Base-by-base conservation (phyloP, 177 flowering plant species). In the Vitis hybrid region DNA sequence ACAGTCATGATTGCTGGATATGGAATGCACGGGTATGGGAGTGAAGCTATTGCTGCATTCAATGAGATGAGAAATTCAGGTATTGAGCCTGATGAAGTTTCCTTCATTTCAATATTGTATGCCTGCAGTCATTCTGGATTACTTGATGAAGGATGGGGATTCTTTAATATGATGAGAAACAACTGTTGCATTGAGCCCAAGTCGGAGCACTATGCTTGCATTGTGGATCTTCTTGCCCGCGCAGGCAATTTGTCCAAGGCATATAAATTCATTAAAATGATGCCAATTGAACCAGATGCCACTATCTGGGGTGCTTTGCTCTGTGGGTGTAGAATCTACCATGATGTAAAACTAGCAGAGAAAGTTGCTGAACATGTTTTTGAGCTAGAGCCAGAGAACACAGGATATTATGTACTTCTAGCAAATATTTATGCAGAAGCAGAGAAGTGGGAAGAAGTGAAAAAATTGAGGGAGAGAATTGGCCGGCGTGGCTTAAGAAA, bases 1-100 rank as follows among this genome's bases (percentile, higher is more conserved):
- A 86, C 87, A 1, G 78, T 83, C 31, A 85, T 89, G 85, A 80
- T 89, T 26, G 85, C 93, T 51, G 93, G 90, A 57, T 87, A 85
- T 75, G 86, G 85, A 49, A 86, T 86, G 85, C 88, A 89, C 69
- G 88, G 88, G 13, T 72, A 67, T 69, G 93, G 93, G 4, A 65
- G 70, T 1, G 82, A 89, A 74, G 88, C 90, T 26, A 78, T 84
- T 64, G 67, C 63, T 6, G 52, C 78, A 58, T 87, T 89, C 70
- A 74, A 72, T 65, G 73, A 83, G 50, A 87, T 87, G 90, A 74
- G 76, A 69, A 22, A 66, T 5, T 60, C 78, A 16, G 86, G 85
- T 8, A 76, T 82, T 55, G 52, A 75, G 62, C 88, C 87, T 10
- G 81, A 87, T 72, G 85, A 73, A 61, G 80, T 80, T 66, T 80